Base-by-base conservation (phyloP, 495 filamentous ascomycete genomes). In the Aspergillus sclerotiicarbonarius region DNA sequence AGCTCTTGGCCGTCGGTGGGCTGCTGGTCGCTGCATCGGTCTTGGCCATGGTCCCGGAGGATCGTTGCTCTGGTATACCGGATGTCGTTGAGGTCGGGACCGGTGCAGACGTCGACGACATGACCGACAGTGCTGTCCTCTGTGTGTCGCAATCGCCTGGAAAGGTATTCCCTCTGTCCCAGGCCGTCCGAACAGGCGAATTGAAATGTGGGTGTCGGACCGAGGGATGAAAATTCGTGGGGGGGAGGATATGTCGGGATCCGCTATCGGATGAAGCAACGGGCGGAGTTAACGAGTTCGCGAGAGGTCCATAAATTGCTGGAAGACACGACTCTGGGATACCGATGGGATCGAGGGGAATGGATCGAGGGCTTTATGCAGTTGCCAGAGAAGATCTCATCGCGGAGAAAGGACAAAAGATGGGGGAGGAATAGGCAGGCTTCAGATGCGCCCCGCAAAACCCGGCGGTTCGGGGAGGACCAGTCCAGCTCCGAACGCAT, bases 381-480 rank as follows among this genome's bases (percentile, higher is more conserved):
- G 33, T 13, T 2, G 33, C 33, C 5, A 32, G 9, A 29, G 29
- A 25, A n/a, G 13, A 12, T n/a, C 10, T 12, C 46, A 35, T 21
- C 9, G 47, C 8, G 25, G 47, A 50, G 31, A 18, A 50, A 49
- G 46, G 53, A 18, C 33, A 58, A 54, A 58, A 57, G 25, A 54
- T 58, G 58, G 56, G 53, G 59, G 48, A 50, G 41, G 44, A 31
- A 41, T 35, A 44, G 58, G 44, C 5, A 10, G 47, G 25, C 16
- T 56, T 65, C 54, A 19, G 49, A 32, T 54, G 44, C 61, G 68
- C 68, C 70, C 70, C 72, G 69, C 72, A 59, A 51, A 54, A 56
- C 20, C 56, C 46, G 53, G 33, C 51, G 62, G 45, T 54, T 63
- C 71, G 72, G 71, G 71, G 72, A 75, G 70, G n/a, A 44, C 51